phyloP scores from a whole-genome alignment of 2,329 filamentous ascomycete species.

The Colletotrichum lentis region DNA sequence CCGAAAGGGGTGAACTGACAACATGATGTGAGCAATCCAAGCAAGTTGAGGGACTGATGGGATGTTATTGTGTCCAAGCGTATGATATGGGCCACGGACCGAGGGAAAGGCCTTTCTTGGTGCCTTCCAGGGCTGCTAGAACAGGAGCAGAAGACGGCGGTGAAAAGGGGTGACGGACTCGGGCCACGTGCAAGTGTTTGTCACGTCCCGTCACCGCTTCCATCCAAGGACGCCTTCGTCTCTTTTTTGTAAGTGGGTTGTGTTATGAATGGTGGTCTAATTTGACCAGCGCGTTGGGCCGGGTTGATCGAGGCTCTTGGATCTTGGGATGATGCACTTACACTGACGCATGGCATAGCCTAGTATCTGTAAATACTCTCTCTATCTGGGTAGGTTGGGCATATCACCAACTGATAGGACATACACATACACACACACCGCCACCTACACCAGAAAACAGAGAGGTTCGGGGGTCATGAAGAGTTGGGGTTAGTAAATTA shows the following conservation, averaged over 20 bases:
- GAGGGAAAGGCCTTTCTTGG: no score
- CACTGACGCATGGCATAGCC: neutral
- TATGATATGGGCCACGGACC: no score
- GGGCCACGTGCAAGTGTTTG: neutral
- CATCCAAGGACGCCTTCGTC: conserved; percentile 1
- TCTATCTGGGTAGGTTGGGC: no score
- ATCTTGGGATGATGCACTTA: neutral
- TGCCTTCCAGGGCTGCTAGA: neutral
- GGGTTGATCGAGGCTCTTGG: neutral
- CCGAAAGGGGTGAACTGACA: neutral
- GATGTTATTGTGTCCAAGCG: neutral
- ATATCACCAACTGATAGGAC: no score
- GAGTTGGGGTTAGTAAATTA: neutral
- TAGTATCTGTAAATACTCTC: neutral
- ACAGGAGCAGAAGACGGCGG: neutral
- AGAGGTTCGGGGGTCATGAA: conserved; percentile 18
- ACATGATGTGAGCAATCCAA: neutral
- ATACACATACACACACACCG: conserved; percentile 13
- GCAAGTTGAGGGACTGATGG: neutral
- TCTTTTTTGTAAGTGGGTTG: neutral
- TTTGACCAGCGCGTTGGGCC: neutral
- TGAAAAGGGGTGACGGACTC: neutral
- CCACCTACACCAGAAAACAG: neutral
- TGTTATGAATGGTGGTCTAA: neutral
- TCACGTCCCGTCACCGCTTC: conserved; percentile 10